These are phyloP conservation scores for Penicillium canescens DNA, from an alignment of 495 filamentous ascomycete species.

Conservation along the genomic window DNA sequence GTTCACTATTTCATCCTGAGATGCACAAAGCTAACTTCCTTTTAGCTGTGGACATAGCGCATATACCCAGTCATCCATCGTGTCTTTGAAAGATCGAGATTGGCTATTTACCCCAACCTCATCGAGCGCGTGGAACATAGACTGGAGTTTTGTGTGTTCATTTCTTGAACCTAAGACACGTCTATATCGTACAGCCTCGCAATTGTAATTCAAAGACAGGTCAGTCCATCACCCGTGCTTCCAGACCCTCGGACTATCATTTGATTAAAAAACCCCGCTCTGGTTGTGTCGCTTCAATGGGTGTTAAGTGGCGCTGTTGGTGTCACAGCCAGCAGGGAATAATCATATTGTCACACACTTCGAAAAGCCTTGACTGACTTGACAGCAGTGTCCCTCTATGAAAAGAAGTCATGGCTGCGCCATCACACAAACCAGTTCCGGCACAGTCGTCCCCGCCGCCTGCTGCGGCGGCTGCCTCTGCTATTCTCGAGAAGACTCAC, in stretches of 20 bases:
- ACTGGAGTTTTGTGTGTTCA: slow-evolving; percentile 21
- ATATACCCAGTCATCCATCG: slow-evolving; percentile 11
- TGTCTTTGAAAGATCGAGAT: slow-evolving; percentile 14
- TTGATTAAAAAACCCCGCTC: slow-evolving; percentile 5
- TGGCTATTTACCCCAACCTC: slow-evolving; percentile 4
- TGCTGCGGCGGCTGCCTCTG: slow-evolving; percentile 48
- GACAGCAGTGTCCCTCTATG: not conserved
- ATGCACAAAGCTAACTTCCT: slow-evolving; percentile 7
- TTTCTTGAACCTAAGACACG: not conserved
- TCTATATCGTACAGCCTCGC: slow-evolving; percentile 8
- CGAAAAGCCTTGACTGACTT: not conserved
- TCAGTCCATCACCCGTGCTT: slow-evolving; percentile 4
- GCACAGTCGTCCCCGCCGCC: slow-evolving; percentile 28
- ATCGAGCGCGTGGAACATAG: slow-evolving; percentile 18
- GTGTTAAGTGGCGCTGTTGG: slow-evolving; percentile 7
- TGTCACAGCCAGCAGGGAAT: slow-evolving; percentile 5
- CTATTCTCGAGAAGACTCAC: slow-evolving; percentile 72
- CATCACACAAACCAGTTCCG: slow-evolving; percentile 23
- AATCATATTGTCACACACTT: slow-evolving; percentile 1
- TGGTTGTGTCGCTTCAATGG: slow-evolving; percentile 8
- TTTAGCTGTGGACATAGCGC: slow-evolving; percentile 21
- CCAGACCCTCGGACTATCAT: not conserved
- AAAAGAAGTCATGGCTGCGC: slow-evolving; percentile 35
- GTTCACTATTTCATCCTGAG: not conserved
- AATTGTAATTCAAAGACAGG: slow-evolving; percentile 7